phyloP scores from a whole-genome alignment of 1,284 basidiomycete species.

The Ganoderma leucocontextum region DNA sequence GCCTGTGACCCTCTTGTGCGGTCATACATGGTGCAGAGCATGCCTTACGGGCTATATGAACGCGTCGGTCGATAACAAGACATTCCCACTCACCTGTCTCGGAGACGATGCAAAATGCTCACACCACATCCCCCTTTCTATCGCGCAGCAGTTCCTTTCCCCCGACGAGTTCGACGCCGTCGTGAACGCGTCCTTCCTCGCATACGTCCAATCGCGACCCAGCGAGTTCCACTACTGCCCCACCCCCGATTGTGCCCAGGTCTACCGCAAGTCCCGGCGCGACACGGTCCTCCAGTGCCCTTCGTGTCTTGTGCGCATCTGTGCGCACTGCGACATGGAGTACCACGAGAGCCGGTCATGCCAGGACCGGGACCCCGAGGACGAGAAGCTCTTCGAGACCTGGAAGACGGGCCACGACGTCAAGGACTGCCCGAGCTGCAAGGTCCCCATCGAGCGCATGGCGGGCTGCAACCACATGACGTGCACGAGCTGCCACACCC shows the following conservation, averaged over 20 bases:
- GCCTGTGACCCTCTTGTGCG: slow-evolving; percentile 64
- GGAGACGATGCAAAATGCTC: slow-evolving; percentile 65
- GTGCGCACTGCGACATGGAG: slow-evolving; percentile 68
- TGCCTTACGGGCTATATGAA: slow-evolving; percentile 67
- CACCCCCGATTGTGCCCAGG: slow-evolving; percentile 75
- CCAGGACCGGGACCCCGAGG: slow-evolving; percentile 57
- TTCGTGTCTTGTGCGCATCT: slow-evolving; percentile 73
- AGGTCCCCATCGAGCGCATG: slow-evolving; percentile 68
- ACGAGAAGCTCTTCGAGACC: slow-evolving; percentile 59
- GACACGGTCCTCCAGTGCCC: slow-evolving; percentile 72
- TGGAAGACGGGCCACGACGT: slow-evolving; percentile 69
- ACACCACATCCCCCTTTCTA: slow-evolving; percentile 56
- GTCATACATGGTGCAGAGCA: slow-evolving; percentile 68
- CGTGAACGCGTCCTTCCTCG: slow-evolving; percentile 62
- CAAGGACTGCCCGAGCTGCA: slow-evolving; percentile 76
- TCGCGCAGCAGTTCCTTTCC: slow-evolving; percentile 58
- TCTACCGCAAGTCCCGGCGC: slow-evolving; percentile 63
- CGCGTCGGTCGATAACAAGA: slow-evolving; percentile 60
- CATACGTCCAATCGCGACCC: slow-evolving; percentile 61
- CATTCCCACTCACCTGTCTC: slow-evolving; percentile 75
- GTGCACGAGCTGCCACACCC: slow-evolving; percentile 72
- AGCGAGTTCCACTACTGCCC: slow-evolving; percentile 76
- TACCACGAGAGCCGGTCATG: slow-evolving; percentile 73
- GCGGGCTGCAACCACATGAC: slow-evolving; percentile 83
- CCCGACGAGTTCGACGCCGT: slow-evolving; percentile 60